A percentile compares a stretch with the other conserved stretches of the same genome.
Conservation (phyloP, 108 stramenopile species). For the Fragilaria crotonensis region DNA sequence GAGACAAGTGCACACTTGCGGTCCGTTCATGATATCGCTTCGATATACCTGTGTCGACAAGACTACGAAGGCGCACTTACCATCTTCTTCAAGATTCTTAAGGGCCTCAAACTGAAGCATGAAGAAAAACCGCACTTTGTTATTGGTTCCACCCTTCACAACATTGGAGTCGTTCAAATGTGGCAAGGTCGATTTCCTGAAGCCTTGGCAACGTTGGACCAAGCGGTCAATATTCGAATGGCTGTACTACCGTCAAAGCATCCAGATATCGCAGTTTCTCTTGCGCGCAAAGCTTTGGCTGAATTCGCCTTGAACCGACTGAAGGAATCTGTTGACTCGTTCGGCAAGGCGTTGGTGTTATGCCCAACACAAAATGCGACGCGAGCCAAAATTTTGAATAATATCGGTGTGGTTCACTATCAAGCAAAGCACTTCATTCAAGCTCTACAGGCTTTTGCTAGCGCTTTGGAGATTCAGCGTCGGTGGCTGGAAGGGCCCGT, state of each 20-base stretch:
- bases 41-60: conserved; percentile 20
- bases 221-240: conserved; percentile 27
- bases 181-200: conserved; percentile 25
- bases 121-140: conserved; percentile 11
- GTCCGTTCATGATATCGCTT: conserved; percentile 31
- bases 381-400: conserved; percentile 43
- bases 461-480: conserved; percentile 44
- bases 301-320: conserved; percentile 32
- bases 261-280: conserved; percentile 36
- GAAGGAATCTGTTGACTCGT: conserved; percentile 14
- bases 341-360: conserved; percentile 20
- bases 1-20: conserved; percentile 26
- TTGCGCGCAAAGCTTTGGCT: conserved; percentile 22
- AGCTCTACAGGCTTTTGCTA: conserved; percentile 28
- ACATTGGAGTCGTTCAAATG: conserved; percentile 40
- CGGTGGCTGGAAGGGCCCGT: conserved; percentile 32
- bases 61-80: conserved; percentile 26
- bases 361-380: conserved; percentile 14
- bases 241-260: conserved; percentile 22
- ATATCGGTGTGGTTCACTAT: conserved; percentile 42
- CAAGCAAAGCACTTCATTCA: conserved; percentile 19
- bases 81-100: conserved; percentile 33
- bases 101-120: conserved; percentile 16
- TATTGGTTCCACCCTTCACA: conserved; percentile 35
- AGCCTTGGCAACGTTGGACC: conserved; percentile 24